Evolutionary conservation across 352 stramenopile genomes (phyloP).

Genomic region (Phytophthora pistaciae): DNA sequence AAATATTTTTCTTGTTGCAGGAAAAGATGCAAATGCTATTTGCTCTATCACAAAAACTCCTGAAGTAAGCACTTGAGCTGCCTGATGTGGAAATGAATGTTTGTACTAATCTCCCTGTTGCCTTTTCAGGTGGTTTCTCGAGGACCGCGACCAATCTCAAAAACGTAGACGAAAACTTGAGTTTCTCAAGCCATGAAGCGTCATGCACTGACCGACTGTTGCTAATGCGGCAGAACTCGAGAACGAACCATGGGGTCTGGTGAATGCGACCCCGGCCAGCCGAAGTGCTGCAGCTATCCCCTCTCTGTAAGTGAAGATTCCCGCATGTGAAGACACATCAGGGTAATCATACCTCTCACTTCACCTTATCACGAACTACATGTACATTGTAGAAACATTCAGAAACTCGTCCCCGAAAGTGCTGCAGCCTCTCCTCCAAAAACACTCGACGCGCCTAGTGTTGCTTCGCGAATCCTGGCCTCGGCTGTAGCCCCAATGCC

Average conservation of each 20-base stretch:
- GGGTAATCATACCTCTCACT: neutral
- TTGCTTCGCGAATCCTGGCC: constrained; percentile 28
- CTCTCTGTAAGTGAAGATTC: constrained; percentile 21
- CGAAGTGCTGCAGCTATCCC: neutral
- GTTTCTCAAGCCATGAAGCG: neutral
- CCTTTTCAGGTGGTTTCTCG: constrained; percentile 37
- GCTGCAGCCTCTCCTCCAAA: neutral
- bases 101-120: neutral
- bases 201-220: neutral
- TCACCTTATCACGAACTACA: neutral
- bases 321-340: neutral
- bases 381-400: constrained; percentile 5
- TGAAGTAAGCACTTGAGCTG: constrained; percentile 27
- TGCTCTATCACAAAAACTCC: constrained; percentile 44
- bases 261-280: neutral
- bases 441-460: constrained; percentile 15
- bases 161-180: constrained; percentile 18
- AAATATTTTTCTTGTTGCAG: constrained; percentile 14
- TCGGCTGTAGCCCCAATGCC: constrained; percentile 11
- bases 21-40: constrained; percentile 53
- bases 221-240: constrained; percentile 4
- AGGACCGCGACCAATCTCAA: constrained; percentile 32
- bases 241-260: neutral
- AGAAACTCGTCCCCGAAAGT: constrained; percentile 9
- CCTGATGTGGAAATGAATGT: neutral